Percentiles rank a stretch among this genome's conserved stretches.
These are phyloP conservation scores for Calocybe indica DNA, from an alignment of 768 basidiomycete genomes.

Conservation along the genomic window DNA sequence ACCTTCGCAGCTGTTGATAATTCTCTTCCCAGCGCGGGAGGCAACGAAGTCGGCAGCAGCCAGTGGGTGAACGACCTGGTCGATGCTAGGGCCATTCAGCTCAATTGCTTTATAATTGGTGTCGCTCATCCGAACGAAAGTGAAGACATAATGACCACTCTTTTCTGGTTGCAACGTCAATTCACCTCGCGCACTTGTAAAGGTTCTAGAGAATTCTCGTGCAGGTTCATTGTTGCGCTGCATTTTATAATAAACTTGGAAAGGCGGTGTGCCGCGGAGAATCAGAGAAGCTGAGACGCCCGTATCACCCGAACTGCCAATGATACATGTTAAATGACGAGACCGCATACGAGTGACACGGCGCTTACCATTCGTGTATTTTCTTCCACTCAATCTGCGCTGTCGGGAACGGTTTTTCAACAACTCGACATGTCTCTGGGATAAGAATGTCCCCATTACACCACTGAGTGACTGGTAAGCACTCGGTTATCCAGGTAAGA, in stretches of 20 bases:
- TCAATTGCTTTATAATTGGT: constrained; percentile 74
- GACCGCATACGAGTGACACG: neutral
- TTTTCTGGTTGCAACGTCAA: constrained; percentile 81
- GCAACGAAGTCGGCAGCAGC: constrained; percentile 73
- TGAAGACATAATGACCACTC: constrained; percentile 86
- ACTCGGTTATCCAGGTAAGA: constrained; percentile 4
- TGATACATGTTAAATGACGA: constrained; percentile 1
- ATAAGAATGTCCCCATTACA: constrained; percentile 82
- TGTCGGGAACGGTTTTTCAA: constrained; percentile 69
- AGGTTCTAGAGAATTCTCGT: constrained; percentile 52
- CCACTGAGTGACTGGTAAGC: constrained; percentile 28
- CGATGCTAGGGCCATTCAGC: constrained; percentile 71
- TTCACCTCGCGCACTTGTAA: constrained; percentile 70
- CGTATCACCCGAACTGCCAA: constrained; percentile 75
- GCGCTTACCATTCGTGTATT: constrained; percentile 79
- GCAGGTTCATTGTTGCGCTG: constrained; percentile 65
- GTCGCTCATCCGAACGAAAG: constrained; percentile 76
- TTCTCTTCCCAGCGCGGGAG: constrained; percentile 33
- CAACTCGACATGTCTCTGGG: constrained; percentile 73
- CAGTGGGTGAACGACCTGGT: constrained; percentile 86
- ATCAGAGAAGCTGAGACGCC: constrained; percentile 86
- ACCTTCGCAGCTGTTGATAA: constrained; percentile 76
- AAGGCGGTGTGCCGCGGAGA: constrained; percentile 85
- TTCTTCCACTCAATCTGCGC: constrained; percentile 87
- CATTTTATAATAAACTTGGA: constrained; percentile 73